These are phyloP conservation scores for Zymoseptoria tritici DNA, from an alignment of 2,329 filamentous ascomycete species.

Conservation along the genomic window DNA sequence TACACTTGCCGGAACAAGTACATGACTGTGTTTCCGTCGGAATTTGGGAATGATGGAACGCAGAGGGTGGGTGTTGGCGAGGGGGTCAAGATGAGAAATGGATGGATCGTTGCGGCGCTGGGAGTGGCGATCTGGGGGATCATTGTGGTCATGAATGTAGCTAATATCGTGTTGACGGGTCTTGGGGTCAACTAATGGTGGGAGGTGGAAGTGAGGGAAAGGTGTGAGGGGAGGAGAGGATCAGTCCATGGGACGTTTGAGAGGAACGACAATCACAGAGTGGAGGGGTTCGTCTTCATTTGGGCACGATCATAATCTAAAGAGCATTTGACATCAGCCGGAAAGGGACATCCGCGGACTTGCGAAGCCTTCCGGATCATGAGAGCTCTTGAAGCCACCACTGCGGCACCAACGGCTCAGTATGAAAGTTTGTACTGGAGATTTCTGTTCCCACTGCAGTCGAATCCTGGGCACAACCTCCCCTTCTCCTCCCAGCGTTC, in stretches of 20 bases:
- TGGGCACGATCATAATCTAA: background rate
- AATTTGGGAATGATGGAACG: slow-evolving; percentile 1
- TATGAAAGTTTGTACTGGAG: background rate
- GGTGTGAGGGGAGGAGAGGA: background rate
- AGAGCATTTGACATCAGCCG: background rate
- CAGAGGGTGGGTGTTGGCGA: slow-evolving; percentile 3
- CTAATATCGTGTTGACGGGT: slow-evolving; percentile 58
- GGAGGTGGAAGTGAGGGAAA: background rate
- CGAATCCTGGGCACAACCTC: no score
- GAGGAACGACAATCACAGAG: no score
- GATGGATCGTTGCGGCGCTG: slow-evolving; percentile 55
- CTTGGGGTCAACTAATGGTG: slow-evolving; percentile 38
- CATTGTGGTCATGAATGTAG: slow-evolving; percentile 73
- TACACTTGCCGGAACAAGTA: slow-evolving; percentile 73
- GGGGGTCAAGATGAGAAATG: slow-evolving; percentile 59
- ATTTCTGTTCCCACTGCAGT: background rate
- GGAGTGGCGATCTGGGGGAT: slow-evolving; percentile 62
- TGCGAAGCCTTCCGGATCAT: background rate
- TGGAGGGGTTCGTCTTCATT: background rate
- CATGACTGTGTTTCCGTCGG: slow-evolving; percentile 58
- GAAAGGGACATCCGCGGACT: background rate
- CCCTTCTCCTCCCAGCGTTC: background rate
- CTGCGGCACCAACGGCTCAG: no score
- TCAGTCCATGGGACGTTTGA: no score
- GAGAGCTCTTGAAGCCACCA: no score